Percentiles rank a stretch among this genome's conserved stretches.
Evolutionary conservation across 805 yeast species (phyloP).

Genomic region (Candida michaelii): DNA sequence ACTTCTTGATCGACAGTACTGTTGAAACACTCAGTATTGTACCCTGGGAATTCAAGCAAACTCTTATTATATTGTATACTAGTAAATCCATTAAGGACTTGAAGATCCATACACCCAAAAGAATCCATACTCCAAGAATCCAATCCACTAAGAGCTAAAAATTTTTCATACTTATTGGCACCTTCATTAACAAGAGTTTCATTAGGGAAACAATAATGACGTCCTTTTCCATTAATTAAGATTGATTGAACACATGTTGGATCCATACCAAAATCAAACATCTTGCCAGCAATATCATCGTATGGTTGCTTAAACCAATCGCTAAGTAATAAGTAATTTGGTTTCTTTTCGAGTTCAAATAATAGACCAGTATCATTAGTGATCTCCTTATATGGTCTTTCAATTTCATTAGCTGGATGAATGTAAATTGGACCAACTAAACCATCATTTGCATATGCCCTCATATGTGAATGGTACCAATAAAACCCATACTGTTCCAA

Average conservation of each 20-base stretch:
- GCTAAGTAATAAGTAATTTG: conserved; percentile 30
- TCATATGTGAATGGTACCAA: conserved; percentile 57
- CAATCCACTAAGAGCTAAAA: conserved; percentile 14
- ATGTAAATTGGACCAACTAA: conserved; percentile 47
- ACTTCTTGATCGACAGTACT: conserved; percentile 19
- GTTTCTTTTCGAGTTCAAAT: conserved; percentile 22
- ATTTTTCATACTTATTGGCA: conserved; percentile 15
- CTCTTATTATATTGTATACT: conserved; percentile 3
- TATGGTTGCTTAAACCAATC: conserved; percentile 41
- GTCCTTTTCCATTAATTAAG: conserved; percentile 31
- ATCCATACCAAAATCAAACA: conserved; percentile 32
- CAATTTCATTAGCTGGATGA: conserved; percentile 30
- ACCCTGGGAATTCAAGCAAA: conserved; percentile 25
- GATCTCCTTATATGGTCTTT: conserved; percentile 33
- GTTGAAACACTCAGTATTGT: conserved; percentile 20
- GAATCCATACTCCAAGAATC: conserved; percentile 18
- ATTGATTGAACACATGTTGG: conserved; percentile 33
- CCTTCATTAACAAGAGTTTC: conserved; percentile 14
- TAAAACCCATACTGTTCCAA: conserved; percentile 47
- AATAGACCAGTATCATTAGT: conserved; percentile 29
- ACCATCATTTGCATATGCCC: conserved; percentile 50
- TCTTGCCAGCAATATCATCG: conserved; percentile 33
- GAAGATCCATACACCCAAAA: conserved; percentile 12
- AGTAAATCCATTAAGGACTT: conserved; percentile 8
- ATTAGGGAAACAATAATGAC: conserved; percentile 22